Evolutionary conservation across 331 rosid genomes (phyloP), one percentile per base, ranked within the genome.

Genomic region (Cydonia oblonga): DNA sequence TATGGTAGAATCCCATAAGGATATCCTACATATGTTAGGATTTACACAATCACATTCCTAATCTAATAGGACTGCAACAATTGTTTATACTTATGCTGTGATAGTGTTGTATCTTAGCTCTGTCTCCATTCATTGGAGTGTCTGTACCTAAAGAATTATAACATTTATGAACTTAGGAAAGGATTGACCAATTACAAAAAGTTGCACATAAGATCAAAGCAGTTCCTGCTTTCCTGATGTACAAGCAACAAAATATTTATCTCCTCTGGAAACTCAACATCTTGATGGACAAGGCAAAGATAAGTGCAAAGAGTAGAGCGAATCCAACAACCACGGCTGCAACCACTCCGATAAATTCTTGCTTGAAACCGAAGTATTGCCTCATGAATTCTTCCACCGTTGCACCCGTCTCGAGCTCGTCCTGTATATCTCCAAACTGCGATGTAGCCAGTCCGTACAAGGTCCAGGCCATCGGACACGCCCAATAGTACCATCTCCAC

Each of bases 361-460:
- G 78, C 66, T 69, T 79, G 86, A 60, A 79, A 38, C 84, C 86
- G 53, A 86, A 83, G 76, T 81, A 85, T 14, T 9, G n/a, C 15
- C 69, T 59, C 68, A 85, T 25, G 56, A 85, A 81, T 2, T 73
- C 84, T 76, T 81, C 56, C 19, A 85, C 80, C 3, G 89, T 70
- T 51, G 64, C 38, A 53, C 69, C 49, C 1, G 20, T 30, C 35
- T 82, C 68, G 8, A 72, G 29, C 40, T 12, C 42, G 28, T 71
- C 57, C 33, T 64, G 67, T 9, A 74, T 30, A 68, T 85, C 86
- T 74, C 89, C 89, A 67, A 56, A 85, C 59, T 85, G 89, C 24
- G 89, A 85, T 68, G 64, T 65, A 35, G 84, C 79, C 81, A 85
- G 62, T 38, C 89, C 89, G 60, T 82, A 82, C 74, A 85, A 59